Base-by-base conservation (phyloP, 129 eudicot species). In the Pulicaria dysenterica region DNA sequence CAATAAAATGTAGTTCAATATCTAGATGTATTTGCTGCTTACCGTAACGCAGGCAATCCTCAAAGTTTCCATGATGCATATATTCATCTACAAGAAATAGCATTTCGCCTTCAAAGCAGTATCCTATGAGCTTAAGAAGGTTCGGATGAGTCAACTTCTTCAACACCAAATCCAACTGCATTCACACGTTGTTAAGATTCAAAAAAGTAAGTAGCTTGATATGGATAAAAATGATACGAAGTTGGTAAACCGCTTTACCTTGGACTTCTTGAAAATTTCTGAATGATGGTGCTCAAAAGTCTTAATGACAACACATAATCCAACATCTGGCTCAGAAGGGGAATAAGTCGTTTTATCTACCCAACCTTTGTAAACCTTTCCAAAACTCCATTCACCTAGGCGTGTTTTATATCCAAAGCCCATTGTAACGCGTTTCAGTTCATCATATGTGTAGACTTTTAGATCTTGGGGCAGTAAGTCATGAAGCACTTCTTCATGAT, bases 121-220 rank as follows among this genome's bases (percentile, higher is more conserved):
- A 89, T 42, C 96, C 96, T 47, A 89, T 86, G 41, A 89, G 85
- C 83, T 87, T 87, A 40, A 89, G 90, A 24, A 89, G 90, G 76
- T 87, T 87, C 8, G 87, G 93, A 80, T 89, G 93, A 64, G 80
- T 91, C 83, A 87, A 85, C 72, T 80, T 84, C 42, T 85, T 87
- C 36, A 89, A 84, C 64, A 87, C 90, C 11, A 89, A 87, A 69
- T 87, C 93, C 6, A 91, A 89, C 93, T 89, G 90, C 85, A 89
- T 74, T 49, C 9, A 8, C 43, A 4, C 5, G 64, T 12, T 34
- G 4, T 15, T 73, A 51, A 24, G 38, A 56, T 56, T 24, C 38
- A 56, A 39, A 3, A 12, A 60, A 58, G n/a, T 34, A 60, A 38
- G 38, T 8, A 0, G 24, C 12, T 60, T 38, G 38, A 24, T 34